Conservation (phyloP, 148 eudicot species). For the Amaranthus cruentus region DNA sequence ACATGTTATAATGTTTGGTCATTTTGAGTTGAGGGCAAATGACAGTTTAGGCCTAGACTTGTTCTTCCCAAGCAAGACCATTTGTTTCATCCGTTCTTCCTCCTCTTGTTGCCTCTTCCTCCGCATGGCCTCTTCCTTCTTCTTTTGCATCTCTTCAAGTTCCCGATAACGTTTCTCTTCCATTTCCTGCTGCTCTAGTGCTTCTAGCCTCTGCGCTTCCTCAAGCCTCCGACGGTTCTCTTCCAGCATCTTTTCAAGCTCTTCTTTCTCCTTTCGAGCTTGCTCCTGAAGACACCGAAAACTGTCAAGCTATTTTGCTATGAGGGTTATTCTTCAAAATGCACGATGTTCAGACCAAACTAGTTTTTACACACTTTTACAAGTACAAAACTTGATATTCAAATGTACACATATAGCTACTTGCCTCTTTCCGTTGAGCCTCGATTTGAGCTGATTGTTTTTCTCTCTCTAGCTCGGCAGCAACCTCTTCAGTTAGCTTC, state of each 20-base stretch:
- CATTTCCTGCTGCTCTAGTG: slow-evolving; percentile 65
- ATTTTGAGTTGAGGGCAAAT: slow-evolving; percentile 73
- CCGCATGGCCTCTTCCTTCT: slow-evolving; percentile 78
- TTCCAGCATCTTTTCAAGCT: slow-evolving; percentile 71
- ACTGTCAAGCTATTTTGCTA: not conserved
- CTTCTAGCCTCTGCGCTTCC: slow-evolving; percentile 82
- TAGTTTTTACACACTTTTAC: no score
- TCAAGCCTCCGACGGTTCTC: slow-evolving; percentile 73
- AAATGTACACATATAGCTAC: slow-evolving; percentile 4
- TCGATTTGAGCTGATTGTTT: slow-evolving; percentile 61
- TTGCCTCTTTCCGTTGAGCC: slow-evolving; percentile 75
- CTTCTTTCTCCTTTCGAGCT: slow-evolving; percentile 70
- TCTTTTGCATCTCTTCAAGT: slow-evolving; percentile 81
- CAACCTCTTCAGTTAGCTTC: slow-evolving; percentile 63
- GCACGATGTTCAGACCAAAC: no score
- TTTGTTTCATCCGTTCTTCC: slow-evolving; percentile 77
- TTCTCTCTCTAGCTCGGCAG: slow-evolving; percentile 82
- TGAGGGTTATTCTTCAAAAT: no score
- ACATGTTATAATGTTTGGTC: slow-evolving; percentile 11
- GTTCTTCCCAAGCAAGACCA: slow-evolving; percentile 77
- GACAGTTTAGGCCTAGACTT: slow-evolving; percentile 85
- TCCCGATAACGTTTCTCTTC: slow-evolving; percentile 87
- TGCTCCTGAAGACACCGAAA: slow-evolving; percentile 43
- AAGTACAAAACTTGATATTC: no score
- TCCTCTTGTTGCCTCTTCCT: slow-evolving; percentile 86